Evolutionary conservation across 225 moss, liverwort and hornwort genomes (phyloP), one percentile per base, ranked within the genome.

Genomic region (Antitrichia curtipendula): DNA sequence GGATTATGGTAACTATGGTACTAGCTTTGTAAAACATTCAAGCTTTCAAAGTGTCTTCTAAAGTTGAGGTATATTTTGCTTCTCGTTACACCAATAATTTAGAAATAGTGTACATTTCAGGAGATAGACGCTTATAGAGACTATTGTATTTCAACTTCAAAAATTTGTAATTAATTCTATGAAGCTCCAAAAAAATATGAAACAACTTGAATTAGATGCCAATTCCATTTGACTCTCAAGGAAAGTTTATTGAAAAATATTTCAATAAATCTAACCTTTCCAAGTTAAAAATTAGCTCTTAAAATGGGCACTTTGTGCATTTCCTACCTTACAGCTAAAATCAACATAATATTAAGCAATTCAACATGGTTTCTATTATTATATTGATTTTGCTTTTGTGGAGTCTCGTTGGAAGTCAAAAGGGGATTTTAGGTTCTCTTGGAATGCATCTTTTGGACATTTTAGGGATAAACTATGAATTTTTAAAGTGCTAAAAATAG

Each of bases 151-250:
- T 69, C 14, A 8, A 24, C 25, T 41, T 69, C 8, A 69, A 24
- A 69, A 24, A 40, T 69, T 69, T 8, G 14, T 38, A 13, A 24
- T 3, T 14, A 3, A 69, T 40, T 69, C 3, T n/a, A 69, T 8
- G 0, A 9, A 25, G 8, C 5, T 25, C 0, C 3, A 25, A 70
- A 41, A n/a, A 70, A 41, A 70, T 4, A 69, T 40, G 40, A 24
- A 40, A 3, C 2, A 0, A 14, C 8, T 24, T 40, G 5, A 2
- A 7, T 69, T 7, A 14, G 3, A 69, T 14, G 69, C 2, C 8
- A 24, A 69, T 40, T 40, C 3, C 14, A 69, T 12, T 40, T 69
- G 8, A 8, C 13, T 69, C 14, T 40, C 1, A 40, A 23, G 1
- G 13, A 24, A 69, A 68, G 8, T 24, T 13, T 40, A 40, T 0